These are phyloP conservation scores for Hapsidospora chrysogenum DNA, from an alignment of 495 filamentous ascomycete genomes.

Conservation along the genomic window DNA sequence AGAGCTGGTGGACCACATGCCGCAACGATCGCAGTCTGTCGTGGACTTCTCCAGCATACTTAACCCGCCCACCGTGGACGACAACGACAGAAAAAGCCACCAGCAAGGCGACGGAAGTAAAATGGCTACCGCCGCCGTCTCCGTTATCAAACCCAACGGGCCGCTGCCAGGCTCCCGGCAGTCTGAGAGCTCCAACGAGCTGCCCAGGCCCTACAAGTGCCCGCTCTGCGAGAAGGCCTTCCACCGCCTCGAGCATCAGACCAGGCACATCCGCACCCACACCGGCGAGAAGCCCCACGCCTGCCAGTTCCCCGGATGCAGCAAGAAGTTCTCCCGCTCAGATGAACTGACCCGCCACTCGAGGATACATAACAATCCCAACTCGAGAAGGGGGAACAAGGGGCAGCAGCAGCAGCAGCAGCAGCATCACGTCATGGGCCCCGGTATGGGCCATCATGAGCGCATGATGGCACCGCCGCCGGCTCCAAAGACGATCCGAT, in stretches of 20 bases:
- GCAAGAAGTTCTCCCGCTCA: constrained; percentile 91
- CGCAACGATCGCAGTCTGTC: constrained; percentile 51
- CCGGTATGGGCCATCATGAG: constrained; percentile 13
- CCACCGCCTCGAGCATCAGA: constrained; percentile 96
- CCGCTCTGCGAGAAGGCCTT: constrained; percentile 98
- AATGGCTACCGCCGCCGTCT: constrained; percentile 44
- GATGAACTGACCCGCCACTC: constrained; percentile 96
- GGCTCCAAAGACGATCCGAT: constrained; percentile 44
- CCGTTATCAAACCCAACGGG: constrained; percentile 55
- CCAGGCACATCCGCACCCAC: constrained; percentile 91
- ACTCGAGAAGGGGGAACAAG: constrained; percentile 88
- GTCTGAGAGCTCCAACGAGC: constrained; percentile 39
- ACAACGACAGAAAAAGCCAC: constrained; percentile 12
- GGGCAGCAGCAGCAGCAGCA: constrained; percentile 28
- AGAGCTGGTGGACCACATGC: no score
- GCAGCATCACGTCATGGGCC: constrained; percentile 2
- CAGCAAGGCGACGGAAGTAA: constrained; percentile 20
- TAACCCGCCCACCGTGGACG: constrained; percentile 35
- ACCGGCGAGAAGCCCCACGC: constrained; percentile 97
- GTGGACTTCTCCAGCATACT: constrained; percentile 68
- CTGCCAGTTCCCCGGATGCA: constrained; percentile 87
- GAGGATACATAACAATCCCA: constrained; percentile 97
- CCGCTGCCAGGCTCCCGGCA: constrained; percentile 40
- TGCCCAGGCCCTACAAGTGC: constrained; percentile 95
- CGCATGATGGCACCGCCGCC: constrained; percentile 69